Conservation (phyloP, 2,329 filamentous ascomycete species). For the Aspergillus transmontanensis region DNA sequence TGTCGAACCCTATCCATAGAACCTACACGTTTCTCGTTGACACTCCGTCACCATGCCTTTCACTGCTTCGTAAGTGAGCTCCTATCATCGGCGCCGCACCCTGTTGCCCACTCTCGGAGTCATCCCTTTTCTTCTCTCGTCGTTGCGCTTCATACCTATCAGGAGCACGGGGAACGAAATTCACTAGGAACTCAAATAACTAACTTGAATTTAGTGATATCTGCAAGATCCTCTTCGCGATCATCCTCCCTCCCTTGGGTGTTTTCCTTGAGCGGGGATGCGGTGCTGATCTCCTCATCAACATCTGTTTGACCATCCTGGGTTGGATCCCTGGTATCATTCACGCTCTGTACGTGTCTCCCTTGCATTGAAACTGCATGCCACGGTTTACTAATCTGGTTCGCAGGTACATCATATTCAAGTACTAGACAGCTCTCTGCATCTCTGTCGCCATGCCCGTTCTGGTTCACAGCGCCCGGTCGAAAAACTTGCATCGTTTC, state of each 20-base stretch:
- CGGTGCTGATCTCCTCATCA: conserved; percentile 84
- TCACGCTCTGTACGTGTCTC: conserved; percentile 73
- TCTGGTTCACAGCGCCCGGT: conserved; percentile 8
- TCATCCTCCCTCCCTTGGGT: conserved; percentile 86
- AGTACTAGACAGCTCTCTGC: conserved; percentile 64
- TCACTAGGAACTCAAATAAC: conserved; percentile 4
- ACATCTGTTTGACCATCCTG: conserved; percentile 82
- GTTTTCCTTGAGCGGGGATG: conserved; percentile 95
- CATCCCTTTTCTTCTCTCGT: background rate
- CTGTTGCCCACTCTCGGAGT: background rate
- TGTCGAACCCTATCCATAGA: conserved; percentile 1
- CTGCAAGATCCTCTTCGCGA: conserved; percentile 82
- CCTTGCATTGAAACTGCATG: background rate
- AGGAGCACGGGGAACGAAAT: background rate
- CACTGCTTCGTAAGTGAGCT: conserved; percentile 50
- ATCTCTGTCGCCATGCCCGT: conserved; percentile 4
- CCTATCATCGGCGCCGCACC: background rate
- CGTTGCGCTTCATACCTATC: background rate
- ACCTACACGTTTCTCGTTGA: conserved; percentile 17
- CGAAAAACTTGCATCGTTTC: conserved; percentile 6
- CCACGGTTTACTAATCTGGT: conserved; percentile 21
- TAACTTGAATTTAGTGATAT: conserved; percentile 59
- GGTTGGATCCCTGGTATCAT: conserved; percentile 82
- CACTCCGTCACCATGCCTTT: conserved; percentile 48
- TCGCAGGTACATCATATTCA: conserved; percentile 78